These are phyloP conservation scores for Salix udensis DNA, from an alignment of 345 rosid genomes.

Conservation along the genomic window DNA sequence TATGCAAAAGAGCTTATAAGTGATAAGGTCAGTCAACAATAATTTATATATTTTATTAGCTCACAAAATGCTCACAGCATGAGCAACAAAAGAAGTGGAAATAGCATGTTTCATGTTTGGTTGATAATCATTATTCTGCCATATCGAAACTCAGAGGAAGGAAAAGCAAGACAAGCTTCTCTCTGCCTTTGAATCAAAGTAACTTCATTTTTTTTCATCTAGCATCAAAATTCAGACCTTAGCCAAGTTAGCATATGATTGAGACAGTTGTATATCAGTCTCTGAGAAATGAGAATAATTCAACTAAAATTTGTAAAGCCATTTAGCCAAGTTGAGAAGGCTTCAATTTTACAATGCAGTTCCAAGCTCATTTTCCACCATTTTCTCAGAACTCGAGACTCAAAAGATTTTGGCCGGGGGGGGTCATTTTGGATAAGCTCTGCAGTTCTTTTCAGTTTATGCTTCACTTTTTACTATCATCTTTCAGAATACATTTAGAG, in stretches of 20 bases:
- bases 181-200: neutral
- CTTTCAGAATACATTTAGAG: neutral
- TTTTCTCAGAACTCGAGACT: neutral
- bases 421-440: neutral
- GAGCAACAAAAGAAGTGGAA: neutral
- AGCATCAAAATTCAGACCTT: neutral
- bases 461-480: neutral
- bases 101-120: neutral
- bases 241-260: too few species aligned
- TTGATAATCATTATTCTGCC: neutral
- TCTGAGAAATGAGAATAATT: neutral
- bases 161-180: neutral
- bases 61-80: neutral
- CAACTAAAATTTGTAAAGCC: neutral
- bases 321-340: constrained; percentile 1
- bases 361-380: neutral
- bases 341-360: neutral
- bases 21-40: neutral
- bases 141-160: neutral
- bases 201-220: neutral
- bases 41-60: neutral
- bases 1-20: neutral
- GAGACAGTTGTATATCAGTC: neutral
- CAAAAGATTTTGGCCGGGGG: neutral
- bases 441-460: neutral